phyloP scores from a whole-genome alignment of 1,284 basidiomycete species.

The Tylopilus orsonianus region DNA sequence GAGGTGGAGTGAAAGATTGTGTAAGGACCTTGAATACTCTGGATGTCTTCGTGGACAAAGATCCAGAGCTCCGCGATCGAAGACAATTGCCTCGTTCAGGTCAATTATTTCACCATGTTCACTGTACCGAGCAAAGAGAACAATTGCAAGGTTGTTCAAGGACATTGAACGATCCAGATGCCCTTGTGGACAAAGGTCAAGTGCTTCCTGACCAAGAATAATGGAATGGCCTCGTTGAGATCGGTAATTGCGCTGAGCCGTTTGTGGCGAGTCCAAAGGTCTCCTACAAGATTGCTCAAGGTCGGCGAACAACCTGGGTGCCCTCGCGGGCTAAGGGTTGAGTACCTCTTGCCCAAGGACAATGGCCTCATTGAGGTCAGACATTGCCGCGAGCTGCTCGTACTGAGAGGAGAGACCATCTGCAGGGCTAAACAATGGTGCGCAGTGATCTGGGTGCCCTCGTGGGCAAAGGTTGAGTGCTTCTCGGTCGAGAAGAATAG shows the following conservation, averaged over 20 bases:
- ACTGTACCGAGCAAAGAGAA: neutral
- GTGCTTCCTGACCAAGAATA: neutral
- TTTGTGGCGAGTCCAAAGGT: neutral
- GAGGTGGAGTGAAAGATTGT: neutral
- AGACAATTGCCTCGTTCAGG: slow-evolving; percentile 7
- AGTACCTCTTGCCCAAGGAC: neutral
- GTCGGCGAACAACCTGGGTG: neutral
- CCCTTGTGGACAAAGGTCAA: no score
- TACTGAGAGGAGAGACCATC: neutral
- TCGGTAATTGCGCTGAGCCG: neutral
- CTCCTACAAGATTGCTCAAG: neutral
- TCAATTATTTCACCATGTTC: neutral
- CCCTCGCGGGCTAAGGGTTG: neutral
- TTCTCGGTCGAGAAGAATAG: neutral
- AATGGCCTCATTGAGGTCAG: neutral
- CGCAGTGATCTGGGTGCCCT: neutral
- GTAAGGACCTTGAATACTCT: neutral
- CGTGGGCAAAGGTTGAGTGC: neutral
- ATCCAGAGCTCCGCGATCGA: neutral
- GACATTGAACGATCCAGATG: neutral
- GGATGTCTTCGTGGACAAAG: slow-evolving; percentile 1
- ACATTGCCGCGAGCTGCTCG: neutral
- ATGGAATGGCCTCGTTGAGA: slow-evolving; percentile 7
- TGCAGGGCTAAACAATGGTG: neutral
- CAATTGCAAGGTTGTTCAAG: neutral